Percentiles rank a stretch among this genome's conserved stretches.
These are phyloP conservation scores for Aspergillus fijiensis DNA, from an alignment of 2,329 filamentous ascomycete species.

Conservation along the genomic window DNA sequence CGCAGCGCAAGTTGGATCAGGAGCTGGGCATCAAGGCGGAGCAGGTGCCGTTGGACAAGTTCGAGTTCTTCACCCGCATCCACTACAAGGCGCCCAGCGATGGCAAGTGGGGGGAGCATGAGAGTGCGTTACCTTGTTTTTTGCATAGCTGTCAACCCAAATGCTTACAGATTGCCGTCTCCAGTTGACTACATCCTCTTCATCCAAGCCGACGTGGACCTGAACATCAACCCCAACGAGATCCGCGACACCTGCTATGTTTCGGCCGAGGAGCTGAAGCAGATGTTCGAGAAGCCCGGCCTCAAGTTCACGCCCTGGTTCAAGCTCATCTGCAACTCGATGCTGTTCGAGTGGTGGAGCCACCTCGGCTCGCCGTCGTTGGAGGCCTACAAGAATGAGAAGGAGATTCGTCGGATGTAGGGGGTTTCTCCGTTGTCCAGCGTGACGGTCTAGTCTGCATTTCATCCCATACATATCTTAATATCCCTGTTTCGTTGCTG, in stretches of 20 bases:
- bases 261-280: conserved; percentile 74
- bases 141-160: neutral
- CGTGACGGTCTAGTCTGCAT: conserved; percentile 10
- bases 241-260: conserved; percentile 84
- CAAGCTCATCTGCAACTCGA: conserved; percentile 95
- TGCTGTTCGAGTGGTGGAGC: conserved; percentile 98
- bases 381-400: conserved; percentile 82
- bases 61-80: conserved; percentile 92
- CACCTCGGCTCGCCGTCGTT: conserved; percentile 72
- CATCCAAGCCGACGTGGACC: conserved; percentile 88
- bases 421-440: neutral
- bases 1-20: conserved; percentile 88
- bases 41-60: conserved; percentile 87
- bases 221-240: conserved; percentile 77
- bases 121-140: conserved; percentile 64
- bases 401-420: conserved; percentile 80
- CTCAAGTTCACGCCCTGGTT: conserved; percentile 98
- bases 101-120: conserved; percentile 98
- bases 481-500: neutral
- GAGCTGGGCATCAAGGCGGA: conserved; percentile 87
- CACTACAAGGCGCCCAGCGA: conserved; percentile 98
- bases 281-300: conserved; percentile 76
- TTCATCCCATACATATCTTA: neutral
- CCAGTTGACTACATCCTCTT: conserved; percentile 97
- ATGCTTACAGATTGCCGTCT: neutral